These are phyloP conservation scores for Coniella lustricola DNA, from an alignment of 2,329 filamentous ascomycete species.

Conservation along the genomic window DNA sequence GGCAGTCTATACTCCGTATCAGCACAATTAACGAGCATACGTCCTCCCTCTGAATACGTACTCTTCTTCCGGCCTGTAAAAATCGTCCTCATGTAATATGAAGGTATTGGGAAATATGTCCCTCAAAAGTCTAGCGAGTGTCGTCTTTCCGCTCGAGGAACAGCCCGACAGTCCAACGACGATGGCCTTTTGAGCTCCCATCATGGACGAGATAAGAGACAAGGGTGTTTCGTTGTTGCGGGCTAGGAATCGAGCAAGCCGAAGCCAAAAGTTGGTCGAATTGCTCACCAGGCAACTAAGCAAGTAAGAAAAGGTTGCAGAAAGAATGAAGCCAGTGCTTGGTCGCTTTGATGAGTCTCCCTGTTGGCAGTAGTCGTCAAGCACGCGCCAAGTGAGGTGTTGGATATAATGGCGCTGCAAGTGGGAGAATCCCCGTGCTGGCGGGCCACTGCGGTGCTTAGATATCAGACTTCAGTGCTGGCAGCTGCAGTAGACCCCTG, in stretches of 20 bases:
- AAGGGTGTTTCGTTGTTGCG: too few relatives aligned
- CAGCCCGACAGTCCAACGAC: constrained; percentile 81
- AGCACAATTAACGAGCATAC: not conserved
- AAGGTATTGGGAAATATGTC: constrained; percentile 72
- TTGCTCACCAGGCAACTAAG: not conserved
- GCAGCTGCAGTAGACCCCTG: not conserved
- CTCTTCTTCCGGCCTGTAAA: constrained; percentile 76
- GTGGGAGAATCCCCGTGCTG: too few relatives aligned
- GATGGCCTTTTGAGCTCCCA: constrained; percentile 41
- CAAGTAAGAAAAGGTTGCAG: too few relatives aligned
- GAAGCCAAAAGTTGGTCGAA: not conserved
- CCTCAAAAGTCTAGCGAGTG: constrained; percentile 75
- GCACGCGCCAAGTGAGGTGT: not conserved
- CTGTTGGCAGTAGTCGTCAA: not conserved
- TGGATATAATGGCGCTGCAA: too few relatives aligned
- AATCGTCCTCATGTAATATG: constrained; percentile 93
- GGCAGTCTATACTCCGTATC: constrained; percentile 39
- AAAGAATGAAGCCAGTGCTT: too few relatives aligned
- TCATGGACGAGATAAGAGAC: constrained; percentile 13
- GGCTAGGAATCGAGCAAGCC: not conserved
- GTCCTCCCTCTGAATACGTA: constrained; percentile 29
- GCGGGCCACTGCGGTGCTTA: too few relatives aligned
- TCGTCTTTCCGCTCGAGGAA: constrained; percentile 93
- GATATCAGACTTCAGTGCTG: too few relatives aligned
- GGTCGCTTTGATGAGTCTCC: too few relatives aligned